These are phyloP conservation scores for Aeminium ludgeri DNA, from an alignment of 495 filamentous ascomycete species.

Conservation along the genomic window DNA sequence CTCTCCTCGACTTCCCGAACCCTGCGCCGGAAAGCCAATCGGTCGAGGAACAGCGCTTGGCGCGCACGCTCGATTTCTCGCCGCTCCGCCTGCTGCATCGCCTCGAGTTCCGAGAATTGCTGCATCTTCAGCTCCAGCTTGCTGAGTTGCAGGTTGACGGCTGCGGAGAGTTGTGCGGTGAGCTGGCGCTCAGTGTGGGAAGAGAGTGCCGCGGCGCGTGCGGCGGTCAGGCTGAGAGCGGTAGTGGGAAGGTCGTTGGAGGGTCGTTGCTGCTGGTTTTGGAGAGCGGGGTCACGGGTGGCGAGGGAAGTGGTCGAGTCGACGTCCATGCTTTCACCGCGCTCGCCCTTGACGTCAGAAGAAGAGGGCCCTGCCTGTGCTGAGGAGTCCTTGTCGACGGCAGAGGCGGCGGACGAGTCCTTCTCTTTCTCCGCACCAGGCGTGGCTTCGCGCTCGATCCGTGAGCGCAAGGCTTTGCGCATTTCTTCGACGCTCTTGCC, in stretches of 20 bases:
- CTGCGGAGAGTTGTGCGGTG: slow-evolving; percentile 72
- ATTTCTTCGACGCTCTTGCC: slow-evolving; percentile 73
- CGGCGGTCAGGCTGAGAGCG: slow-evolving; percentile 68
- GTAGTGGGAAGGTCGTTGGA: slow-evolving; percentile 42
- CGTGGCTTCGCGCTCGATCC: slow-evolving; percentile 43
- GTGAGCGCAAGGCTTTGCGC: slow-evolving; percentile 52
- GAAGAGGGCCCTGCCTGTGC: too few relatives aligned
- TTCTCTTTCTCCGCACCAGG: slow-evolving; percentile 18
- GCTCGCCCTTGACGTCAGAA: slow-evolving; percentile 10
- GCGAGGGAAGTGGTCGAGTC: slow-evolving; percentile 28
- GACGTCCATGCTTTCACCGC: slow-evolving; percentile 47
- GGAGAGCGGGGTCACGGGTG: slow-evolving; percentile 8
- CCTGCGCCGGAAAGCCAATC: slow-evolving; percentile 74
- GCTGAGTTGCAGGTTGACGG: slow-evolving; percentile 45
- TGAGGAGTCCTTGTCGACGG: too few relatives aligned
- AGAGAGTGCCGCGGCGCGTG: slow-evolving; percentile 68
- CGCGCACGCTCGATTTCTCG: slow-evolving; percentile 79
- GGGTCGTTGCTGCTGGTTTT: too few relatives aligned
- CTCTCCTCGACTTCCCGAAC: slow-evolving; percentile 57
- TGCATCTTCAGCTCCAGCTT: slow-evolving; percentile 46
- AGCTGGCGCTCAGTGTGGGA: slow-evolving; percentile 94
- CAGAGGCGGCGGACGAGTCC: neutral
- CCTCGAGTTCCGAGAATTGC: slow-evolving; percentile 93
- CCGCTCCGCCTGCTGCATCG: slow-evolving; percentile 76
- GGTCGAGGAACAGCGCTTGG: slow-evolving; percentile 84